phyloP scores from a whole-genome alignment of 1,284 basidiomycete genomes.

The Pseudozyma pruni region DNA sequence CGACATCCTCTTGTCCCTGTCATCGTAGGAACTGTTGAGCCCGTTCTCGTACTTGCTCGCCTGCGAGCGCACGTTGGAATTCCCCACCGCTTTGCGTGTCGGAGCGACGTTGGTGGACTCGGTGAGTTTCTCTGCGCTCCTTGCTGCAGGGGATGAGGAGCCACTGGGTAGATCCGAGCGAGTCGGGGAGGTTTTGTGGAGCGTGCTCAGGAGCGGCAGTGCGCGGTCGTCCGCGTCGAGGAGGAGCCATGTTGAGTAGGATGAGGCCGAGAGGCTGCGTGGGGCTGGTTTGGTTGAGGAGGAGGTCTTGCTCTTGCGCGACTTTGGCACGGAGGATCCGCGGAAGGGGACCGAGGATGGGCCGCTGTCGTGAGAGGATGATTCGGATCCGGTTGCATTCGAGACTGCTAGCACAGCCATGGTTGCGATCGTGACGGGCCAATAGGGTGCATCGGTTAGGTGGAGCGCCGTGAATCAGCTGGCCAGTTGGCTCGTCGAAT shows the following conservation, averaged over 20 bases:
- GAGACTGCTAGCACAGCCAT: conserved; percentile 18
- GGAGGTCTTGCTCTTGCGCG: conserved; percentile 12
- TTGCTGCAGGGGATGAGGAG: conserved; percentile 18
- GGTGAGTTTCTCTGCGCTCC: conserved; percentile 30
- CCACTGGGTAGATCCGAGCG: conserved; percentile 1
- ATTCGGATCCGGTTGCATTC: not conserved
- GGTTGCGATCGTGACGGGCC: not conserved
- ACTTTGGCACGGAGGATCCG: conserved; percentile 25
- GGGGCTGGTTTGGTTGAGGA: not conserved
- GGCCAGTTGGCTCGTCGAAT: not conserved
- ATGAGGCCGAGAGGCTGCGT: not conserved
- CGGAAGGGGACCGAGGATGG: conserved; percentile 33
- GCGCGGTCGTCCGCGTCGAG: conserved; percentile 31
- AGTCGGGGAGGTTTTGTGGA: not conserved
- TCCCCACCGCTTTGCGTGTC: not conserved
- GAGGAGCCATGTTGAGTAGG: conserved; percentile 35
- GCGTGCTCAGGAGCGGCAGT: conserved; percentile 19
- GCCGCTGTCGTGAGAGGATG: conserved; percentile 17
- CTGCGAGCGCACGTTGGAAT: conserved; percentile 19
- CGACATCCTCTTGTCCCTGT: conserved; percentile 32
- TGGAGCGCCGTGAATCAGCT: not conserved
- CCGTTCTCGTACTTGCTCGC: conserved; percentile 31
- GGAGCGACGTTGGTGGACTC: conserved; percentile 21
- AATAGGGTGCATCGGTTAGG: conserved; percentile 1
- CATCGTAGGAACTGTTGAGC: conserved; percentile 4